Percentiles rank a stretch among this genome's conserved stretches.
These are phyloP conservation scores for Hymenoscyphus albidus DNA, from an alignment of 2,329 filamentous ascomycete species.

Conservation along the genomic window DNA sequence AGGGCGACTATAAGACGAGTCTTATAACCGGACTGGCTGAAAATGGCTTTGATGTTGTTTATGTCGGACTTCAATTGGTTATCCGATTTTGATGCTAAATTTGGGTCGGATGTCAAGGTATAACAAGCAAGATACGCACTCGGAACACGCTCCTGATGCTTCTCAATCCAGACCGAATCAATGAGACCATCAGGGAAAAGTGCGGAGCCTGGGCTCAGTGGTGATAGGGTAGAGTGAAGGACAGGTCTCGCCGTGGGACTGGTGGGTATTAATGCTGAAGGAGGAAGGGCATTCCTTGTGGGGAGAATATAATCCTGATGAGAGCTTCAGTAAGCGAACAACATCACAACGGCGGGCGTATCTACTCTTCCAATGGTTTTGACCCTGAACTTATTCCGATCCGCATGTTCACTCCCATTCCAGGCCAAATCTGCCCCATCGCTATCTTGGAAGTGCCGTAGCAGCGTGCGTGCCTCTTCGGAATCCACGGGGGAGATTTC, in stretches of 20 bases:
- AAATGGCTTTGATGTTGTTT: slow-evolving; percentile 65
- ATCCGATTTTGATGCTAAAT: slow-evolving; percentile 74
- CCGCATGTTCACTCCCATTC: slow-evolving; percentile 53
- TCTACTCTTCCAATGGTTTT: slow-evolving; percentile 77
- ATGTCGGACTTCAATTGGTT: slow-evolving; percentile 87
- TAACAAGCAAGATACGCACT: slow-evolving; percentile 81
- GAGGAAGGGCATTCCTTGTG: slow-evolving; percentile 52
- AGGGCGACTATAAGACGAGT: slow-evolving; percentile 73
- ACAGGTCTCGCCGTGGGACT: slow-evolving; percentile 46
- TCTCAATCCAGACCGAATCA: slow-evolving; percentile 76
- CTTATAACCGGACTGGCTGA: slow-evolving; percentile 69
- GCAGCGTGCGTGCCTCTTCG: slow-evolving; percentile 60
- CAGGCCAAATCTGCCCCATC: slow-evolving; percentile 65
- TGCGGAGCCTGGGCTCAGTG: slow-evolving; percentile 75
- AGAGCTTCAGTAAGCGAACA: slow-evolving; percentile 31
- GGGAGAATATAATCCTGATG: slow-evolving; percentile 51
- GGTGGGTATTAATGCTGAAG: slow-evolving; percentile 43
- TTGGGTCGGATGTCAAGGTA: slow-evolving; percentile 66
- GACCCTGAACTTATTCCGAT: slow-evolving; percentile 60
- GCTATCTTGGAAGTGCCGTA: slow-evolving; percentile 60
- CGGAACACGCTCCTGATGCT: slow-evolving; percentile 82
- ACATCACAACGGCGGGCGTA: slow-evolving; percentile 16
- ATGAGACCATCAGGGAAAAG: slow-evolving; percentile 89
- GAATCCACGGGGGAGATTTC: slow-evolving; percentile 65
- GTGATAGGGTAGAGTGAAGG: slow-evolving; percentile 90